A percentile compares a stretch with the other conserved stretches of the same genome.
Evolutionary conservation across 2,329 filamentous ascomycete genomes (phyloP).

Genomic region (Talaromyces sp.): DNA sequence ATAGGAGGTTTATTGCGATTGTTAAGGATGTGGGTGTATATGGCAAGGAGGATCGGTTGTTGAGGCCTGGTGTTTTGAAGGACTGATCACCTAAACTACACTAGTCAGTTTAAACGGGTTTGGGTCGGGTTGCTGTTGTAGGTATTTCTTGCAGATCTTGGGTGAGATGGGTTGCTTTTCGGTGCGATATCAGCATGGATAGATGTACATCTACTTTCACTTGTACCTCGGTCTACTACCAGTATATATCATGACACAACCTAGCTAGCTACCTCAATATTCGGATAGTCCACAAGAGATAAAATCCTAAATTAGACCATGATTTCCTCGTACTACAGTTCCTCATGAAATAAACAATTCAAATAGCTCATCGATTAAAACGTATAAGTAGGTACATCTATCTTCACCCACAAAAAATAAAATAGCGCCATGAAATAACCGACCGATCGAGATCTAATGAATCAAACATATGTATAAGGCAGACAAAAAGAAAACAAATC

Average conservation of each 20-base stretch:
- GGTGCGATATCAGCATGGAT: not conserved
- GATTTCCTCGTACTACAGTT: not conserved
- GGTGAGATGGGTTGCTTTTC: not conserved
- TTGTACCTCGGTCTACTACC: not conserved
- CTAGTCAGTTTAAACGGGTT: too few species aligned
- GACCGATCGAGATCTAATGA: conserved; percentile 5
- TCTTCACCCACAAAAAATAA: not conserved
- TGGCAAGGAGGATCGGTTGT: conserved; percentile 40
- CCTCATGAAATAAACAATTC: not conserved
- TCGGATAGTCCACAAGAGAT: too few species aligned
- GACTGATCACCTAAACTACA: conserved; percentile 14
- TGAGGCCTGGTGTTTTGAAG: conserved; percentile 39
- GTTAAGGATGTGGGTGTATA: conserved; percentile 45
- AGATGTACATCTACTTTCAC: not conserved
- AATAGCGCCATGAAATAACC: conserved; percentile 1
- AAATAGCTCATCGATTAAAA: not conserved
- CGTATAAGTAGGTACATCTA: not conserved
- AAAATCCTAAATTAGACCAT: not conserved
- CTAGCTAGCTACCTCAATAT: not conserved
- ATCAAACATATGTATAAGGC: not conserved
- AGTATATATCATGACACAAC: not conserved
- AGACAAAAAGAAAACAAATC: not conserved
- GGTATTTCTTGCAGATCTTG: not conserved
- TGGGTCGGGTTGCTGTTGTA: not conserved
- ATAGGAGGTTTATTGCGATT: conserved; percentile 42